phyloP scores from a whole-genome alignment of 257 asterid species.

The Lantana camara region DNA sequence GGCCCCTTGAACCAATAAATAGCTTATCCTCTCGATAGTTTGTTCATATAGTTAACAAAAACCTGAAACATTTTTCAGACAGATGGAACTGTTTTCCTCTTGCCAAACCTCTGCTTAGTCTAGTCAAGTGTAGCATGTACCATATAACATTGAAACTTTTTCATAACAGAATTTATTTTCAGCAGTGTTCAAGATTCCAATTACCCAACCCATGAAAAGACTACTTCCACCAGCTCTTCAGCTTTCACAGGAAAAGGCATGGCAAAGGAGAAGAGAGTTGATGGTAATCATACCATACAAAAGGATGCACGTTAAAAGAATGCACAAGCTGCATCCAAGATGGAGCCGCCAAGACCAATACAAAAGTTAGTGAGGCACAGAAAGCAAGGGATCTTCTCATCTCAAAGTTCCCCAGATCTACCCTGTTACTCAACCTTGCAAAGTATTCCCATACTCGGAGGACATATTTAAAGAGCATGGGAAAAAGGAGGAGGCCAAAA shows the following conservation, averaged over 20 bases:
- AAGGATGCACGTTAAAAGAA: constrained; percentile 68
- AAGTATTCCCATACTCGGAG: constrained; percentile 46
- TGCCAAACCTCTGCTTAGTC: too few species aligned
- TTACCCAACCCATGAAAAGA: background rate
- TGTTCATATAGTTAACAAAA: background rate
- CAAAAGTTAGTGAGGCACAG: constrained; percentile 47
- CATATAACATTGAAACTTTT: background rate
- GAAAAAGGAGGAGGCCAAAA: constrained; percentile 77
- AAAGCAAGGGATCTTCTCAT: constrained; percentile 61
- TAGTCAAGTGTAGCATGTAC: background rate
- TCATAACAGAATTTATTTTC: background rate
- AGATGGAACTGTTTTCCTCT: constrained; percentile 2
- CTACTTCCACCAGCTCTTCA: background rate
- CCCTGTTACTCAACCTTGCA: constrained; percentile 32
- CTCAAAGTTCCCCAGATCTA: constrained; percentile 43
- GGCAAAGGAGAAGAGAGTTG: constrained; percentile 14
- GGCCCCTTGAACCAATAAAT: background rate
- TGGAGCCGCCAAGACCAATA: constrained; percentile 63
- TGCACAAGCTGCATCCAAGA: constrained; percentile 93
- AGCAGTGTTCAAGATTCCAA: background rate
- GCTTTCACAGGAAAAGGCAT: constrained; percentile 8
- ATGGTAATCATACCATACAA: constrained; percentile 56
- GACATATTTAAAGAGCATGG: constrained; percentile 53
- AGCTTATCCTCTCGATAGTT: background rate
- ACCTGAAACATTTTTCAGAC: constrained; percentile 4